These are phyloP conservation scores for Heterobasidion annosum DNA, from an alignment of 1,284 basidiomycete genomes.

Conservation along the genomic window DNA sequence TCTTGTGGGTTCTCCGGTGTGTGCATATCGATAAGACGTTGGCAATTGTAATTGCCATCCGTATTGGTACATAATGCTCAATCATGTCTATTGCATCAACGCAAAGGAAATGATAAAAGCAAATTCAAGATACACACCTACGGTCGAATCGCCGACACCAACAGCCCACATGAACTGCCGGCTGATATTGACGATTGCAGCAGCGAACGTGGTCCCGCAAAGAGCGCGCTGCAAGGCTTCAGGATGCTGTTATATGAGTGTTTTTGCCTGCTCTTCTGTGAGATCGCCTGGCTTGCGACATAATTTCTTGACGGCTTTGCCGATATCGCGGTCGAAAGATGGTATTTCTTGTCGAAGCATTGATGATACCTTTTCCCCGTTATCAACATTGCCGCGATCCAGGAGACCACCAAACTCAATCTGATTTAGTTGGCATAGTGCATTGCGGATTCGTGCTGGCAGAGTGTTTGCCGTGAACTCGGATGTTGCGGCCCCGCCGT, in stretches of 20 bases:
- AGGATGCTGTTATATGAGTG: background rate
- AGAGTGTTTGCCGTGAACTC: background rate
- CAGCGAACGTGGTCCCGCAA: background rate
- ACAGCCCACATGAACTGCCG: background rate
- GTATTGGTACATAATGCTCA: no score
- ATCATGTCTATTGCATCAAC: background rate
- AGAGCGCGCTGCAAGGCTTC: background rate
- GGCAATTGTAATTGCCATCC: background rate
- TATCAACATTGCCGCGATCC: background rate
- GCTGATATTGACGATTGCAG: background rate
- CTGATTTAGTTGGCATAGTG: background rate
- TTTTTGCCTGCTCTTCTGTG: background rate
- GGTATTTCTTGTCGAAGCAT: background rate
- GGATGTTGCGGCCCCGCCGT: background rate
- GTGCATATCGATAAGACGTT: background rate
- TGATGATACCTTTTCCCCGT: background rate
- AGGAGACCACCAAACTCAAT: background rate
- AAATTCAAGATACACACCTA: background rate
- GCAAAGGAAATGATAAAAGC: background rate
- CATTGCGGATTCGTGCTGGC: background rate
- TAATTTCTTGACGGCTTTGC: background rate
- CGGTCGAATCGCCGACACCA: background rate
- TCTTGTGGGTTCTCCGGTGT: background rate
- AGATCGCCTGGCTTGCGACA: background rate
- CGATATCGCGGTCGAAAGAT: background rate